phyloP scores from a whole-genome alignment of 208 protist genomes.

The Giardia duodenalis region DNA sequence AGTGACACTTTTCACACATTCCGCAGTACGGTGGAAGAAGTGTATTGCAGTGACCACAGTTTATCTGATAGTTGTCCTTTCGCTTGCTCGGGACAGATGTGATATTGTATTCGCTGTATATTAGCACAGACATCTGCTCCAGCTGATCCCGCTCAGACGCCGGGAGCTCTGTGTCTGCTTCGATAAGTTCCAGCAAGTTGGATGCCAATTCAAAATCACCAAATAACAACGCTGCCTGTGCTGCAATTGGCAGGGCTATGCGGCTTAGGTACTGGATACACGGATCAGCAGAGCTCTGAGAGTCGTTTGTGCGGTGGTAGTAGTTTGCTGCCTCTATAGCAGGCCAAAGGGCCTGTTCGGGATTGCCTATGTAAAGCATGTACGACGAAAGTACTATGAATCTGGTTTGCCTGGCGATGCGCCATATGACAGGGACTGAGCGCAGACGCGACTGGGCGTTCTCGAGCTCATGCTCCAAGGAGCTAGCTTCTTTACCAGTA shows the following conservation, averaged over 20 bases:
- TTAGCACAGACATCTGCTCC: not conserved
- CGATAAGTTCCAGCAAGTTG: not conserved
- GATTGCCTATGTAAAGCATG: conserved; percentile 25
- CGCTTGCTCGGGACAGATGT: not conserved
- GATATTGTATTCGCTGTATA: not conserved
- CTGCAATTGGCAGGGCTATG: conserved; percentile 11
- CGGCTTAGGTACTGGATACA: not conserved
- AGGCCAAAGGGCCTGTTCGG: not conserved
- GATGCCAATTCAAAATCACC: not conserved
- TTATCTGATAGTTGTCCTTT: not conserved
- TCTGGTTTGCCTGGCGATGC: conserved; percentile 9
- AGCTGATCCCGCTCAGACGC: not conserved
- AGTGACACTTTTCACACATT: not conserved
- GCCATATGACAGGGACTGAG: not conserved
- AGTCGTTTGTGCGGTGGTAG: not conserved
- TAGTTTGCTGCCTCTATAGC: not conserved
- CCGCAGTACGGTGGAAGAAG: not conserved
- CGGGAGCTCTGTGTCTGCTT: not conserved
- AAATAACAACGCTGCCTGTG: not conserved
- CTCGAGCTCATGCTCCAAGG: not conserved
- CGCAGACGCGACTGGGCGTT: not conserved
- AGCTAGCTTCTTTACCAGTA: not conserved
- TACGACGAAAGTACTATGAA: conserved; percentile 6
- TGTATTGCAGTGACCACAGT: not conserved
- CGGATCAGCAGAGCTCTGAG: not conserved